phyloP scores from a whole-genome alignment of 163 green algal species.

The Picocystis sp. region DNA sequence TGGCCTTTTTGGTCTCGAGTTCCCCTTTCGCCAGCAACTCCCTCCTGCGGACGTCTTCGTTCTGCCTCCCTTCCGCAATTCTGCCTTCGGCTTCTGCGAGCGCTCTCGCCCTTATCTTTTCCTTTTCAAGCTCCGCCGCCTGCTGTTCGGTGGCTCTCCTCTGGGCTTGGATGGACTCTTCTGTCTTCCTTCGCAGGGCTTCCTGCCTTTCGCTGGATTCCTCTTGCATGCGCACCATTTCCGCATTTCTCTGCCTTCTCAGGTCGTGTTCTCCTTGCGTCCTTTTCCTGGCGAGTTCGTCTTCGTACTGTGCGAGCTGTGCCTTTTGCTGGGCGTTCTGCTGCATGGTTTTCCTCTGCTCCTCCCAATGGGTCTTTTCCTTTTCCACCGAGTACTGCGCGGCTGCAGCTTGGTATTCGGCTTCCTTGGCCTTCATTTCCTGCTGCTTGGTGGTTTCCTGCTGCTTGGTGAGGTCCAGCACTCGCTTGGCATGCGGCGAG shows the following conservation, averaged over 20 bases:
- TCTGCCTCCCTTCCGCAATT: constrained; percentile 52
- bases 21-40: constrained; percentile 39
- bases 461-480: constrained; percentile 70
- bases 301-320: constrained; percentile 80
- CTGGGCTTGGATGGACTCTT: constrained; percentile 85
- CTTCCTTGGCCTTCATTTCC: constrained; percentile 66
- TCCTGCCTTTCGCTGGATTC: constrained; percentile 52
- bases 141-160: constrained; percentile 47
- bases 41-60: constrained; percentile 86
- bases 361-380: constrained; percentile 76
- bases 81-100: constrained; percentile 87
- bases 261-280: constrained; percentile 71
- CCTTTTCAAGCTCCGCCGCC: constrained; percentile 66
- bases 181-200: constrained; percentile 46
- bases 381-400: constrained; percentile 41
- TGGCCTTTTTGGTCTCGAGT: constrained; percentile 44
- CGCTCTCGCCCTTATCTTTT: constrained; percentile 62
- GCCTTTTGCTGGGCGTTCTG: constrained; percentile 77
- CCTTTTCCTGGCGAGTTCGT: constrained; percentile 58
- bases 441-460: constrained; percentile 83
- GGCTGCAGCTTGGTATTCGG: constrained; percentile 49
- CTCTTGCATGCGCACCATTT: constrained; percentile 75
- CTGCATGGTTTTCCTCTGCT: constrained; percentile 70
- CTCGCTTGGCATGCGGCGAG: constrained; percentile 82
- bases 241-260: constrained; percentile 53